Conservation (phyloP, 2,329 filamentous ascomycete genomes). For the Colletotrichum sp. region DNA sequence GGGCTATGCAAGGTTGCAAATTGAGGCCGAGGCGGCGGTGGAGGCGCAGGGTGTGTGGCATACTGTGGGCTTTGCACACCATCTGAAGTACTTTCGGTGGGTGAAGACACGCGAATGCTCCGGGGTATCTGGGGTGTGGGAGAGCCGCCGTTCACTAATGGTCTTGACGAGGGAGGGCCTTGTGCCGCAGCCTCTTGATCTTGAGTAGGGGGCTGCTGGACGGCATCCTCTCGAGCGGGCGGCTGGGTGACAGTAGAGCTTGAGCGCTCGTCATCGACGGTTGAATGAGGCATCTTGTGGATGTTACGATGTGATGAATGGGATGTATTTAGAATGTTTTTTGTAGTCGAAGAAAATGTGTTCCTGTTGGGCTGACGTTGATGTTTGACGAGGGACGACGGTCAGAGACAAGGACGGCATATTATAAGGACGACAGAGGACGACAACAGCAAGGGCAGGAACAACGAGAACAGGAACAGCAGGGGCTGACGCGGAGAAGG, state of each 20-base stretch:
- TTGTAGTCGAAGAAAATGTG: not conserved
- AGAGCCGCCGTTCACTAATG: not conserved
- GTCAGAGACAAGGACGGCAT: not conserved
- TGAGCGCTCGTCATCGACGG: not conserved
- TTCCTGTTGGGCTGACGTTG: not conserved
- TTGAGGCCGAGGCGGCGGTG: not conserved
- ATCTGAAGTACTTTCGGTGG: not conserved
- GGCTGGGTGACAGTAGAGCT: not conserved
- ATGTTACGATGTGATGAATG: not conserved
- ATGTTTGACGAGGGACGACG: not conserved
- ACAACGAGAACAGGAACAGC: not conserved
- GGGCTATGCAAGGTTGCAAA: not conserved
- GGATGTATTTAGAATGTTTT: not conserved
- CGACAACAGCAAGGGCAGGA: not conserved
- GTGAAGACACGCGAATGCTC: not conserved
- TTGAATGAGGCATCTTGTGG: not conserved
- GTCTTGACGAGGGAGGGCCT: not conserved
- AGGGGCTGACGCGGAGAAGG: not conserved
- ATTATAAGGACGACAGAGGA: not conserved
- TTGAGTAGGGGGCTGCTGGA: not conserved
- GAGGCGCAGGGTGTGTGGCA: not conserved
- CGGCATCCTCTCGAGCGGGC: not conserved
- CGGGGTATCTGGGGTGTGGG: not conserved
- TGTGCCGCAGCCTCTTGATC: not conserved
- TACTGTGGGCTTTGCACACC: not conserved